Evolutionary conservation across 192 early-diverging fungal genomes (phyloP).

Genomic region (Helicostylum pulchrum): DNA sequence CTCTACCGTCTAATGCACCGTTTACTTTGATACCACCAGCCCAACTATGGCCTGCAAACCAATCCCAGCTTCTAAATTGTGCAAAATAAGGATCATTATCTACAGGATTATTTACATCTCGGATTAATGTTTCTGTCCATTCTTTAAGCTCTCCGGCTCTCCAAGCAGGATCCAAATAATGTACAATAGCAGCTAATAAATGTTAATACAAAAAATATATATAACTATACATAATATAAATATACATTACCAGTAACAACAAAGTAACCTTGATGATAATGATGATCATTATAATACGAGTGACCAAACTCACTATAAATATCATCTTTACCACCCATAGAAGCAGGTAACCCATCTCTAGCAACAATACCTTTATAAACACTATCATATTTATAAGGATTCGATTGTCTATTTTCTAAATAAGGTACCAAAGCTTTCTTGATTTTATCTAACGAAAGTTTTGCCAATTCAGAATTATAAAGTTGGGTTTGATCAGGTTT

Average conservation of each 20-base stretch:
- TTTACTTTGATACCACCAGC: slow-evolving; percentile 48
- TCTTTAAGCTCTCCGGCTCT: slow-evolving; percentile 17
- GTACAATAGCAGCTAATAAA: slow-evolving; percentile 34
- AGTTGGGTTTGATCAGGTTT: slow-evolving; percentile 22
- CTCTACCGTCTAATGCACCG: slow-evolving; percentile 37
- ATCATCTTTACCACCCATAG: slow-evolving; percentile 33
- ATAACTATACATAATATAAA: neutral
- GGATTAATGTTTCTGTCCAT: slow-evolving; percentile 37
- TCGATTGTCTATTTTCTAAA: slow-evolving; percentile 28
- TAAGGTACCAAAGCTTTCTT: slow-evolving; percentile 28
- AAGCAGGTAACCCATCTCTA: slow-evolving; percentile 22
- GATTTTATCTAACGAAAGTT: slow-evolving; percentile 22
- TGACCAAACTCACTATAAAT: slow-evolving; percentile 34
- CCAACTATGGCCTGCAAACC: slow-evolving; percentile 65
- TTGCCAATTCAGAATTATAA: slow-evolving; percentile 24
- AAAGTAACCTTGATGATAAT: slow-evolving; percentile 41
- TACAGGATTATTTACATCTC: slow-evolving; percentile 50
- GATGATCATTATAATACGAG: slow-evolving; percentile 40
- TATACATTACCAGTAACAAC: slow-evolving; percentile 27
- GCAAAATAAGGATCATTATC: slow-evolving; percentile 49
- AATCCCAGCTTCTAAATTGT: slow-evolving; percentile 52
- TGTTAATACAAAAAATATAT: neutral
- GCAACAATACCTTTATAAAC: slow-evolving; percentile 36
- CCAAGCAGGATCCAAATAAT: slow-evolving; percentile 35
- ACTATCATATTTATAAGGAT: slow-evolving; percentile 30